Conservation (phyloP, 306 rosid species). For the Trifolium fragiferum region DNA sequence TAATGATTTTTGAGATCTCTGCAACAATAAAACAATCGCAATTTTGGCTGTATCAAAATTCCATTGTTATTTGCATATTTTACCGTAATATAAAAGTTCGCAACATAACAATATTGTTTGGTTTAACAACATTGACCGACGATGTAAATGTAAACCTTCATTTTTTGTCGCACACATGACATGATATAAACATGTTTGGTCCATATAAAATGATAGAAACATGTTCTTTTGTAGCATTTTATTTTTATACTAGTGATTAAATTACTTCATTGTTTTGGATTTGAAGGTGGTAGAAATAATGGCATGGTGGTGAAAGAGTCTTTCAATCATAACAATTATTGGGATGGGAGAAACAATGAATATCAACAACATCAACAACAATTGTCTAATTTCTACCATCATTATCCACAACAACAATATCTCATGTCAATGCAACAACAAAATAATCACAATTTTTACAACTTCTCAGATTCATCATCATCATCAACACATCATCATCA, state of each 20-base stretch:
- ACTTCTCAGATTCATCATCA: constrained; percentile 47
- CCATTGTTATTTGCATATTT: too few species aligned
- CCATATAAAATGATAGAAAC: background rate
- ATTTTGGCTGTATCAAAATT: too few species aligned
- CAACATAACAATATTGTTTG: background rate
- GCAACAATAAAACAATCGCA: too few species aligned
- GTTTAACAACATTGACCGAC: constrained; percentile 26
- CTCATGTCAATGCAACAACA: constrained; percentile 47
- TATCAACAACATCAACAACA: background rate
- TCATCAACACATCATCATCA: constrained; percentile 4
- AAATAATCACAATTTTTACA: constrained; percentile 41
- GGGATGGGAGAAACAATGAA: constrained; percentile 45
- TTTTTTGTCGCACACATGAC: background rate
- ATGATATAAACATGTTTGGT: background rate
- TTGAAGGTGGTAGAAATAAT: constrained; percentile 52
- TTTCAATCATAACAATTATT: constrained; percentile 39
- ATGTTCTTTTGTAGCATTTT: background rate
- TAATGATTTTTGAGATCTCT: too few species aligned
- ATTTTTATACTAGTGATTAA: background rate
- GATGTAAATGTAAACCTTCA: constrained; percentile 7
- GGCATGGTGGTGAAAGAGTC: constrained; percentile 35
- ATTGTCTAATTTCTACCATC: constrained; percentile 38
- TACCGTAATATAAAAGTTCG: background rate
- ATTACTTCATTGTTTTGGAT: background rate
- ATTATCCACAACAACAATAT: constrained; percentile 38